phyloP scores from a whole-genome alignment of 108 stramenopile species.

The Cyclotella atomus region DNA sequence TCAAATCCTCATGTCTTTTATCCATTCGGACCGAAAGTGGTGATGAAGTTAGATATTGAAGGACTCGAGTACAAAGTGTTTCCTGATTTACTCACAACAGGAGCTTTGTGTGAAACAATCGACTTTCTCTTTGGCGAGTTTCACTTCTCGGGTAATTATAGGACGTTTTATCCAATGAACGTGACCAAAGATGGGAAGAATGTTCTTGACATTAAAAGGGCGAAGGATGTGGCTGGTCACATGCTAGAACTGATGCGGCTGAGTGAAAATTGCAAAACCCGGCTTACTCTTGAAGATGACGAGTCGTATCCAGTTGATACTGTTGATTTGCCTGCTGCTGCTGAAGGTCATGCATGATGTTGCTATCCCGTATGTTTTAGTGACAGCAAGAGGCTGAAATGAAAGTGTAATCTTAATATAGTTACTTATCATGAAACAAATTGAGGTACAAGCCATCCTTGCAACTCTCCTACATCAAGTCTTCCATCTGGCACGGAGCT shows the following conservation, averaged over 20 bases:
- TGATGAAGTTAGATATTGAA: slow-evolving; percentile 52
- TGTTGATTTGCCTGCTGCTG: background rate
- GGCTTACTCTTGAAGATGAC: slow-evolving; percentile 1
- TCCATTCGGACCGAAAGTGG: slow-evolving; percentile 17
- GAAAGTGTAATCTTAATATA: no score
- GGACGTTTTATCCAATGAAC: background rate
- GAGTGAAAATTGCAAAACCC: background rate
- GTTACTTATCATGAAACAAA: no score
- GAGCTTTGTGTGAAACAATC: slow-evolving; percentile 27
- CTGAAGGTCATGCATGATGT: background rate
- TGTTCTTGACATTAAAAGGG: background rate
- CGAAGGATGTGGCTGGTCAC: background rate
- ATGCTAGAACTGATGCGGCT: background rate
- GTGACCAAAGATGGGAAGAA: background rate
- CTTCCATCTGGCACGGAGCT: slow-evolving; percentile 64
- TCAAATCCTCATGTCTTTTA: background rate
- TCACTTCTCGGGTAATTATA: slow-evolving; percentile 9
- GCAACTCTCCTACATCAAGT: slow-evolving; percentile 57
- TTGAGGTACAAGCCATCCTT: no score
- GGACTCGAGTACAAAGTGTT: slow-evolving; percentile 43
- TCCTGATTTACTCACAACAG: slow-evolving; percentile 28
- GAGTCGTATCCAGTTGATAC: background rate
- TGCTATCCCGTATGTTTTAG: background rate
- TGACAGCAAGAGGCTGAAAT: background rate
- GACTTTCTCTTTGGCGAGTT: slow-evolving; percentile 48